phyloP scores from a whole-genome alignment of 2,329 filamentous ascomycete species.

The Colletotrichum sp. region DNA sequence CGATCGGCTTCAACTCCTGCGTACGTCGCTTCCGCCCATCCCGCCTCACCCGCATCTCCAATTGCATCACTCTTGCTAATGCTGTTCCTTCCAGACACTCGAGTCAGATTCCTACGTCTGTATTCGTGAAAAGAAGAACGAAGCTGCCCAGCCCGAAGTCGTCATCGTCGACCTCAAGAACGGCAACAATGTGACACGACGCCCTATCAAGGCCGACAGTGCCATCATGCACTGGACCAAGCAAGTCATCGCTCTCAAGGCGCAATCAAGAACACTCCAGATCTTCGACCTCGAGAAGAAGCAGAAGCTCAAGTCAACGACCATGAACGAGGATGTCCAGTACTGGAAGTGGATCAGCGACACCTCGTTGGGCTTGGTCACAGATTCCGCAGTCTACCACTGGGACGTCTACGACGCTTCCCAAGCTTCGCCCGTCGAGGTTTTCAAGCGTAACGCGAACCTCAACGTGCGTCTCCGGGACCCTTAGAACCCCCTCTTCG shows the following conservation, averaged over 20 bases:
- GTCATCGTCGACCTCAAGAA: constrained; percentile 99
- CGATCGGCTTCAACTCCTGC: constrained; percentile 82
- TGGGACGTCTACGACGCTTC: constrained; percentile 94
- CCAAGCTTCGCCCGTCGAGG: constrained; percentile 81
- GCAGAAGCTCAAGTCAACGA: constrained; percentile 94
- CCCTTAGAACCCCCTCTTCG: not conserved
- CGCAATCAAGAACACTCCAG: constrained; percentile 91
- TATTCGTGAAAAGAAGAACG: constrained; percentile 91
- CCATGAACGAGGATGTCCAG: constrained; percentile 95
- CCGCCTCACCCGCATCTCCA: constrained; percentile 58
- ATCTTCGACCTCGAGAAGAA: constrained; percentile 96
- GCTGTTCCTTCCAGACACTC: constrained; percentile 87
- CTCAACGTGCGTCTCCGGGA: constrained; percentile 71
- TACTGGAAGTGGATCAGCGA: constrained; percentile 99
- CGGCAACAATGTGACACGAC: constrained; percentile 90
- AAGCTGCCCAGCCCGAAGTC: constrained; percentile 86
- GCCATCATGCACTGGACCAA: constrained; percentile 99
- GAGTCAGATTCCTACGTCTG: constrained; percentile 98
- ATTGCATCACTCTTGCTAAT: constrained; percentile 70
- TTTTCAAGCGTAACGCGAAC: constrained; percentile 94
- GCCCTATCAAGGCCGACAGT: constrained; percentile 98
- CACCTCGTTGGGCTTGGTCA: constrained; percentile 85
- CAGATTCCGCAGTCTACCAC: constrained; percentile 90
- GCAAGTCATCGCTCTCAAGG: constrained; percentile 96
- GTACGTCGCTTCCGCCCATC: constrained; percentile 50